phyloP scores from a whole-genome alignment of 305 asterid genomes.

The Caryopteris hybrid region DNA sequence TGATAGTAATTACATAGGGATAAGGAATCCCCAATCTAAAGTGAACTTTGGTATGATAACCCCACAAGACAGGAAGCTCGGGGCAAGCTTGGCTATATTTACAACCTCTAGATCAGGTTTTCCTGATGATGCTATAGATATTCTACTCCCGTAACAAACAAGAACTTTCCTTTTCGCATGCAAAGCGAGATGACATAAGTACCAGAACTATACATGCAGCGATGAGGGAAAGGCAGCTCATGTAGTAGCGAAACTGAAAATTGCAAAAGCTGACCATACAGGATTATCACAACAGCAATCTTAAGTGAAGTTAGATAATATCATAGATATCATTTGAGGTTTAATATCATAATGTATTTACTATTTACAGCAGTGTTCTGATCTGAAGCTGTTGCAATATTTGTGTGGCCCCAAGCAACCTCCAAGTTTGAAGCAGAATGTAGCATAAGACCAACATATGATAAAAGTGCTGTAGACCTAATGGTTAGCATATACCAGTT shows the following conservation, averaged over 20 bases:
- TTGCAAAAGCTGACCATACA: neutral
- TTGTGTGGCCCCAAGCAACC: neutral
- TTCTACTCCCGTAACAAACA: neutral
- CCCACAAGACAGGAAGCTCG: neutral
- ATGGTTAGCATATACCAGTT: neutral
- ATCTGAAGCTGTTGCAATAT: neutral
- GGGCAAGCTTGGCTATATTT: neutral
- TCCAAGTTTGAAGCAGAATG: neutral
- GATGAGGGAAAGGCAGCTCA: neutral
- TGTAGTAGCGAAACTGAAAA: neutral
- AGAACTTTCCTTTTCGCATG: neutral
- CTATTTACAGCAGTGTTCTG: neutral
- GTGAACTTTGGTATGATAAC: neutral
- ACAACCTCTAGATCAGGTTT: neutral
- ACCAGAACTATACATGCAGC: neutral
- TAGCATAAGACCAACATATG: neutral
- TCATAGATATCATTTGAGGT: no score
- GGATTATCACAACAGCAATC: neutral
- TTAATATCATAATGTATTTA: no score
- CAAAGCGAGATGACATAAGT: neutral
- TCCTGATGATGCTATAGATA: neutral
- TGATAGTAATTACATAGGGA: no score
- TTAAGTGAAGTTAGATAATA: neutral
- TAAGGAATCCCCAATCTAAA: no score
- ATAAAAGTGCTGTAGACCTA: neutral